Evolutionary conservation across 306 rosid genomes (phyloP).

Genomic region (Cyamopsis tetragonoloba): DNA sequence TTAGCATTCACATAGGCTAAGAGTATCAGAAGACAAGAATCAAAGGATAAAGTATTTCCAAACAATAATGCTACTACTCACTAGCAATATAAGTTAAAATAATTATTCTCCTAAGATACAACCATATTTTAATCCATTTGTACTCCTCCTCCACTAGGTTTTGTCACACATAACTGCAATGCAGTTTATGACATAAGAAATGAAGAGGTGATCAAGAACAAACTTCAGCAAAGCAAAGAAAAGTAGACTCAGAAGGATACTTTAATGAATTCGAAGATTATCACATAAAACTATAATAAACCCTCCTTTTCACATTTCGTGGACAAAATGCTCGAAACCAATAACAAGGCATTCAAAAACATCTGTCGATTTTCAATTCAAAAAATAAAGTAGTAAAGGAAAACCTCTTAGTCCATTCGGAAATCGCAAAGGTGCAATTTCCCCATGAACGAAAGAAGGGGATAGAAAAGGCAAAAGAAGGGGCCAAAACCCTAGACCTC

Average conservation of each 20-base stretch:
- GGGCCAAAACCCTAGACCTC: slow-evolving; percentile 37
- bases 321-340: background rate
- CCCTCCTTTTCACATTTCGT: slow-evolving; percentile 16
- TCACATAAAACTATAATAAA: background rate
- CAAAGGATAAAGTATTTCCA: background rate
- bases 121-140: background rate
- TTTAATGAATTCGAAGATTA: background rate
- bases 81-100: background rate
- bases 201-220: background rate
- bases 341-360: background rate
- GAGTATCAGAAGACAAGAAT: background rate
- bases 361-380: background rate
- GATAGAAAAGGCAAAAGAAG: background rate
- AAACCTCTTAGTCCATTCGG: background rate
- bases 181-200: background rate
- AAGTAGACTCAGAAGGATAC: background rate
- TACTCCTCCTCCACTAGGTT: background rate
- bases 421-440: background rate
- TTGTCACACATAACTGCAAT: slow-evolving; percentile 1
- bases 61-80: background rate
- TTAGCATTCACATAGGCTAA: background rate
- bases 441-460: background rate
- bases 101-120: background rate
- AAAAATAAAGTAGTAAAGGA: background rate
- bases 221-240: slow-evolving; percentile 13